A percentile compares a stretch with the other conserved stretches of the same genome.
Conservation (phyloP, 2,329 filamentous ascomycete genomes). For the Zymoseptoria brevis region DNA sequence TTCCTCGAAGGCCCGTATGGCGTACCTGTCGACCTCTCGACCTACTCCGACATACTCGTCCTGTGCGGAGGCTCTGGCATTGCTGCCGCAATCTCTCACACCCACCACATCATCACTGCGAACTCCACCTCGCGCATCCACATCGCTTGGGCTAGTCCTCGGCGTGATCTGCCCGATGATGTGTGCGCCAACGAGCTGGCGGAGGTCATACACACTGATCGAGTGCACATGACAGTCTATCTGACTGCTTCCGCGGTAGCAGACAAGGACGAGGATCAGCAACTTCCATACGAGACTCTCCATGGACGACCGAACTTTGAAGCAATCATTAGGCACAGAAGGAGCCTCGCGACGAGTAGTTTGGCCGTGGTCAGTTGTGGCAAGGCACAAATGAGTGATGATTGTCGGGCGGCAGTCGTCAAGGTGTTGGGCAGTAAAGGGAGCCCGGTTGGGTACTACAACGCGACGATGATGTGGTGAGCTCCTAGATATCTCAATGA, state of each 20-base stretch:
- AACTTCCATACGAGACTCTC: constrained; percentile 7
- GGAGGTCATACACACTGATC: constrained; percentile 3
- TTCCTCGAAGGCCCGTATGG: constrained; percentile 48
- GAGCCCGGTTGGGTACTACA: constrained; percentile 14
- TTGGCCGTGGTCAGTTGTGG: constrained; percentile 17
- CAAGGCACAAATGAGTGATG: constrained; percentile 14
- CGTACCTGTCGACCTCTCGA: constrained; percentile 33
- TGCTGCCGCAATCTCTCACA: constrained; percentile 32
- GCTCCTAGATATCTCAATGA: neutral
- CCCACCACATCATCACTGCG: constrained; percentile 10
- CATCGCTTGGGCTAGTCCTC: constrained; percentile 15
- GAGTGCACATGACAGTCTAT: constrained; percentile 16
- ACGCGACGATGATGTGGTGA: constrained; percentile 16
- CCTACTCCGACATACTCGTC: constrained; percentile 35
- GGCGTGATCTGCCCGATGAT: constrained; percentile 12
- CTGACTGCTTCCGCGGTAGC: constrained; percentile 9
- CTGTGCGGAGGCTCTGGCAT: constrained; percentile 45
- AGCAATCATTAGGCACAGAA: constrained; percentile 11
- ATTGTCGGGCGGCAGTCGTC: constrained; percentile 14
- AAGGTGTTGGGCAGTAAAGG: constrained; percentile 14
- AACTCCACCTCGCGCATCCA: constrained; percentile 6
- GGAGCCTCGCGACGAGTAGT: constrained; percentile 6
- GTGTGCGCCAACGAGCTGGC: constrained; percentile 14
- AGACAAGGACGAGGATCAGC: constrained; percentile 4
- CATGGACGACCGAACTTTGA: constrained; percentile 16